These are phyloP conservation scores for Ogataea populi-albae DNA, from an alignment of 805 yeast genomes.

Conservation along the genomic window DNA sequence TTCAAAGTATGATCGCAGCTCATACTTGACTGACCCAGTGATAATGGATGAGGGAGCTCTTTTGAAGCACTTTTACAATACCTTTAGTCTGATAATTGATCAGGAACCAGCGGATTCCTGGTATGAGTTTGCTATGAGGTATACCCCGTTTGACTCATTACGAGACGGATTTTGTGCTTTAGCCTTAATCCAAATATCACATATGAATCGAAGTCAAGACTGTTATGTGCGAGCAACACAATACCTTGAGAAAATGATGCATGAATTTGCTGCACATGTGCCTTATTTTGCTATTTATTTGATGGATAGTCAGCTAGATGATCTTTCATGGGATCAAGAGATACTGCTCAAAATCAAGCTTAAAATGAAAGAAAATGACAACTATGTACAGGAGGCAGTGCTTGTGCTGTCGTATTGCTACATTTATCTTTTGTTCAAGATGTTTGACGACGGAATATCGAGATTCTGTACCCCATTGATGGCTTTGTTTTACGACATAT, in stretches of 20 bases:
- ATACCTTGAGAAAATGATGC: not conserved
- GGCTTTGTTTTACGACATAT: not conserved
- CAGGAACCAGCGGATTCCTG: slow-evolving; percentile 9
- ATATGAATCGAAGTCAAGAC: too few species aligned
- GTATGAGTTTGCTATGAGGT: slow-evolving; percentile 9
- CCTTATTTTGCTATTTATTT: not conserved
- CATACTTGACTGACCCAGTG: too few species aligned
- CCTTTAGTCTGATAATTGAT: slow-evolving; percentile 4
- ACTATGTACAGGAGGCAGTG: not conserved
- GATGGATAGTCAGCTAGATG: not conserved
- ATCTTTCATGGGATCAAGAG: not conserved
- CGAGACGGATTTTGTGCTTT: slow-evolving; percentile 1
- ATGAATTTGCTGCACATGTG: not conserved
- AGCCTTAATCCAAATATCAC: not conserved
- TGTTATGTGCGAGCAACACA: not conserved
- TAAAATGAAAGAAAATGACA: not conserved
- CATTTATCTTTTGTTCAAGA: slow-evolving; percentile 1
- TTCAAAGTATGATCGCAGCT: too few species aligned
- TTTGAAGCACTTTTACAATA: slow-evolving; percentile 6
- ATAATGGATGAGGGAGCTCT: slow-evolving; percentile 1
- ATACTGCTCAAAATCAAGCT: not conserved
- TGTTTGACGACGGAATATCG: slow-evolving; percentile 6
- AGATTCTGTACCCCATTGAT: not conserved
- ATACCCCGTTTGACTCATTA: slow-evolving; percentile 5
- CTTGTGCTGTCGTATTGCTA: slow-evolving; percentile 2